Evolutionary conservation across 192 early-diverging fungal species (phyloP).

Genomic region (Entomortierella lignicola): DNA sequence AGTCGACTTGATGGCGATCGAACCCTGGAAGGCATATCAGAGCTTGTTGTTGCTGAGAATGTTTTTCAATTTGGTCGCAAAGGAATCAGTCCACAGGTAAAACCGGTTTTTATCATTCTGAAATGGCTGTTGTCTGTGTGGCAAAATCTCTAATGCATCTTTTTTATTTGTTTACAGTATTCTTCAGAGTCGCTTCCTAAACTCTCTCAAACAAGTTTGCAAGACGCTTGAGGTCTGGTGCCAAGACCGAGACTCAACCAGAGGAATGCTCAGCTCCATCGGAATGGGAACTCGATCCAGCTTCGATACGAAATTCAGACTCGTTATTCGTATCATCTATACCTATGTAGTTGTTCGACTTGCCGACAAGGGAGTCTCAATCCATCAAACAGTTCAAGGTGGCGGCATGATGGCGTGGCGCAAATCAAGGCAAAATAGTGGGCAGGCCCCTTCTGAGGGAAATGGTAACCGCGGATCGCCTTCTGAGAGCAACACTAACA

Average conservation of each 20-base stretch:
- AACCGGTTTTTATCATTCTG: too few species aligned
- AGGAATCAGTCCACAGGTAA: conserved; percentile 51
- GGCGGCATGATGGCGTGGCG: conserved; percentile 39
- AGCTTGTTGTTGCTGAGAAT: conserved; percentile 36
- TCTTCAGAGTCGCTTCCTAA: conserved; percentile 43
- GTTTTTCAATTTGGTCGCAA: conserved; percentile 46
- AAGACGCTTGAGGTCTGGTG: conserved; percentile 32
- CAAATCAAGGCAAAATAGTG: conserved; percentile 9
- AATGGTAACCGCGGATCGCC: not conserved
- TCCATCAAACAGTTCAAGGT: conserved; percentile 19
- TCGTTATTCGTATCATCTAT: conserved; percentile 43
- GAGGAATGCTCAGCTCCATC: conserved; percentile 36
- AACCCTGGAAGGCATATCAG: conserved; percentile 50
- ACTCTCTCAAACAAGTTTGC: conserved; percentile 40
- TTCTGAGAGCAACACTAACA: not conserved
- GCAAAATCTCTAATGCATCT: too few species aligned
- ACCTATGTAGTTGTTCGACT: conserved; percentile 41
- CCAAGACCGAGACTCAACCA: conserved; percentile 39
- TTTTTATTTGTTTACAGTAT: conserved; percentile 15
- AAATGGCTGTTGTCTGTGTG: too few species aligned
- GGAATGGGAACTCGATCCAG: conserved; percentile 43
- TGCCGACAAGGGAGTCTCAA: conserved; percentile 36
- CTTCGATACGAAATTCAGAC: conserved; percentile 36
- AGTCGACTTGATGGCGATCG: conserved; percentile 25
- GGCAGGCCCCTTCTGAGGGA: not conserved